phyloP scores from a whole-genome alignment of 2,329 filamentous ascomycete genomes.

The Malbranchea zuffiana region DNA sequence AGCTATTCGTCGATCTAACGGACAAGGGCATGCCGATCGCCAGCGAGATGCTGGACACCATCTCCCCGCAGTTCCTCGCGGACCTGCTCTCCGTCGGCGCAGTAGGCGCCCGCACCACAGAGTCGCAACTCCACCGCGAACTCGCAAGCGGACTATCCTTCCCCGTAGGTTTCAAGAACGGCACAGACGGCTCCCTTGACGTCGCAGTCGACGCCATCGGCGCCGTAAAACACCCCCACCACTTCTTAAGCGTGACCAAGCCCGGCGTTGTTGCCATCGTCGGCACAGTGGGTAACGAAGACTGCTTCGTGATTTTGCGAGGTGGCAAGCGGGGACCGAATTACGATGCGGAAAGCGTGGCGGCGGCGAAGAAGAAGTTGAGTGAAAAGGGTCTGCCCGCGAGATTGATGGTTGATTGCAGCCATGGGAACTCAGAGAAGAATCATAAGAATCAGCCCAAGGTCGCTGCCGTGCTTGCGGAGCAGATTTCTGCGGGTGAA shows the following conservation, averaged over 20 bases:
- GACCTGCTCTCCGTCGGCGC: slow-evolving; percentile 86
- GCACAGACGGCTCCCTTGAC: slow-evolving; percentile 78
- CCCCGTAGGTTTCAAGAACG: slow-evolving; percentile 99
- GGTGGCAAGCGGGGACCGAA: slow-evolving; percentile 91
- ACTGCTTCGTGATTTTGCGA: slow-evolving; percentile 92
- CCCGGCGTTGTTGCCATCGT: slow-evolving; percentile 91
- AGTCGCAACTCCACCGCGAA: slow-evolving; percentile 91
- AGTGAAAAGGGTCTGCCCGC: slow-evolving; percentile 61
- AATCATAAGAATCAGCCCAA: slow-evolving; percentile 96
- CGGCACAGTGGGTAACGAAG: slow-evolving; percentile 85
- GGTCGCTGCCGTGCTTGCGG: slow-evolving; percentile 69
- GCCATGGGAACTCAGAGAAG: slow-evolving; percentile 91
- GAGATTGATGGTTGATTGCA: slow-evolving; percentile 94
- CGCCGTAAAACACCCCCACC: slow-evolving; percentile 80
- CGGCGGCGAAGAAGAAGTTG: slow-evolving; percentile 69
- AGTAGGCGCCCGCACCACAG: slow-evolving; percentile 90
- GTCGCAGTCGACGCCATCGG: slow-evolving; percentile 95
- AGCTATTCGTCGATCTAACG: slow-evolving; percentile 89
- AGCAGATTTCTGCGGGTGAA: slow-evolving; percentile 78
- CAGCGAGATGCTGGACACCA: slow-evolving; percentile 96
- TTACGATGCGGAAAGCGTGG: slow-evolving; percentile 76
- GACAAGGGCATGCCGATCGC: slow-evolving; percentile 89
- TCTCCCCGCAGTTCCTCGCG: slow-evolving; percentile 91
- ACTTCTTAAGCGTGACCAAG: slow-evolving; percentile 96
- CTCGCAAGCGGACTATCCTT: slow-evolving; percentile 87